phyloP scores from a whole-genome alignment of 2,329 filamentous ascomycete genomes.

The Aspergillus ruber region DNA sequence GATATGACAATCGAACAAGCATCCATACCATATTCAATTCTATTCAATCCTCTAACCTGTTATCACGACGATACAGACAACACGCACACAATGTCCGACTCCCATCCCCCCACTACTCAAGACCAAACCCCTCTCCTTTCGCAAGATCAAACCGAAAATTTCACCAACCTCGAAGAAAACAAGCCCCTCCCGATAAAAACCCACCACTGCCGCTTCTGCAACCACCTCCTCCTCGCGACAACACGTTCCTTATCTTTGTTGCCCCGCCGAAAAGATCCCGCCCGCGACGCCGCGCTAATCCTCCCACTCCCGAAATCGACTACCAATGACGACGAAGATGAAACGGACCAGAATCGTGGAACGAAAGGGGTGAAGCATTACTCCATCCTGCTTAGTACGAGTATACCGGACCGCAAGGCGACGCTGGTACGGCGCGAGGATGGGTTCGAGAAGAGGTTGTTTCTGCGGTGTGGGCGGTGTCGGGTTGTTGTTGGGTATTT shows the following conservation, averaged over 20 bases:
- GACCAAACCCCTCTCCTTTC: neutral
- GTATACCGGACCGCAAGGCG: slow-evolving; percentile 42
- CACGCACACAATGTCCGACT: neutral
- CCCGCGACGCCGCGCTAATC: slow-evolving; percentile 51
- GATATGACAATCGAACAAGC: neutral
- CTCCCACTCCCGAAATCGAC: slow-evolving; percentile 45
- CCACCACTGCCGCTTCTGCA: slow-evolving; percentile 59
- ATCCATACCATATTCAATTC: neutral
- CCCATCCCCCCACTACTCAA: too few relatives aligned
- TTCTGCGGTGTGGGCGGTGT: slow-evolving; percentile 57
- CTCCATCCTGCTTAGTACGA: slow-evolving; percentile 48
- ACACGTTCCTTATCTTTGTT: slow-evolving; percentile 48
- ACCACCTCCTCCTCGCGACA: slow-evolving; percentile 56
- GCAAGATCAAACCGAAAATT: too few relatives aligned
- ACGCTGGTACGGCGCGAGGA: slow-evolving; percentile 51
- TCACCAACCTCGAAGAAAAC: slow-evolving; percentile 1
- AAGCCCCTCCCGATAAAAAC: slow-evolving; percentile 37
- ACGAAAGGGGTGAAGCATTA: slow-evolving; percentile 25
- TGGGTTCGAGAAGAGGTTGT: slow-evolving; percentile 61
- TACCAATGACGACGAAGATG: slow-evolving; percentile 12
- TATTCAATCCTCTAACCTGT: neutral
- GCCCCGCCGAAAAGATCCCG: slow-evolving; percentile 46
- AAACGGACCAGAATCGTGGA: too few relatives aligned
- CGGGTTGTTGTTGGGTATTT: slow-evolving; percentile 57
- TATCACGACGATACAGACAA: neutral